Evolutionary conservation across 352 stramenopile species (phyloP).

Genomic region (Pythium vanterpoolii): DNA sequence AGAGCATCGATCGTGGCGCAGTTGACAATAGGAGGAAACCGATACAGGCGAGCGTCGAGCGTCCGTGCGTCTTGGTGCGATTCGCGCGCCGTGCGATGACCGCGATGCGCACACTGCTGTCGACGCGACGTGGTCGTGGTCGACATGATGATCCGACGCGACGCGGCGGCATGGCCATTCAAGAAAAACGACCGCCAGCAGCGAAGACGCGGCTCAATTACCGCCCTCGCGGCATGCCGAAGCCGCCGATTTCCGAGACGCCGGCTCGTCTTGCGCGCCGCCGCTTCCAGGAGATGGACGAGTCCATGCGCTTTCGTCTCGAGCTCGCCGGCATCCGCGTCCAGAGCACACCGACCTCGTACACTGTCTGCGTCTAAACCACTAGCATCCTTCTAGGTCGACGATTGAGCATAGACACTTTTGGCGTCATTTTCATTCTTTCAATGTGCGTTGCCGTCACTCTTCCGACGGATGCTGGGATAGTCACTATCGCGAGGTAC

Average conservation of each 20-base stretch:
- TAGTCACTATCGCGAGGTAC: constrained; percentile 2
- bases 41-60: not conserved
- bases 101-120: constrained; percentile 3
- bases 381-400: too few species aligned
- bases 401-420: too few species aligned
- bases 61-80: constrained; percentile 3
- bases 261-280: not conserved
- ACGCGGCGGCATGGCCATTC: not conserved
- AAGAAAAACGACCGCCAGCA: not conserved
- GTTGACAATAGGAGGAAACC: not conserved
- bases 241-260: not conserved
- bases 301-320: constrained; percentile 21
- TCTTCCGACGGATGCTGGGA: not conserved
- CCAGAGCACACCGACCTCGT: not conserved
- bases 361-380: constrained; percentile 1
- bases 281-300: constrained; percentile 13
- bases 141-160: not conserved
- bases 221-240: not conserved
- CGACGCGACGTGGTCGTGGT: not conserved
- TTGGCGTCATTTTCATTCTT: constrained; percentile 7
- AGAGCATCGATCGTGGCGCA: not conserved
- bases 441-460: constrained; percentile 11
- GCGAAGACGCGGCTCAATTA: not conserved
- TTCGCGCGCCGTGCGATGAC: not conserved
- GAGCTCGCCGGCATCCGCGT: constrained; percentile 19